phyloP scores from a whole-genome alignment of 345 rosid genomes.

The Pistacia integerrima region DNA sequence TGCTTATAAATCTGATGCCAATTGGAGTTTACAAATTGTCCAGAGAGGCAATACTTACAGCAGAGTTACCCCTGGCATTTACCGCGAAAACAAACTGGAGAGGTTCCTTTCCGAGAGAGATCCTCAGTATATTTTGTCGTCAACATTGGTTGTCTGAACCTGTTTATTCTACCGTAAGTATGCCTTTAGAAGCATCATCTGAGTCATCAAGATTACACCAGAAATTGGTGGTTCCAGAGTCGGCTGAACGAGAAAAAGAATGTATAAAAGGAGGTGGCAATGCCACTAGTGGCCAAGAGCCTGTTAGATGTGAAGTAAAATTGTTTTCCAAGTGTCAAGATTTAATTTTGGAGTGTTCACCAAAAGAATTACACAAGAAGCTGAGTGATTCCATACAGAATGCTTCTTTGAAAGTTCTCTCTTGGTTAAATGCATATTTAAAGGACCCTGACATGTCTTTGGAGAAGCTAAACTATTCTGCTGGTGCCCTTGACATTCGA shows the following conservation, averaged over 20 bases:
- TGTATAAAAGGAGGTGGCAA: slow-evolving; percentile 34
- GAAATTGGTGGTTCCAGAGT: slow-evolving; percentile 49
- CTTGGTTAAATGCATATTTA: slow-evolving; percentile 69
- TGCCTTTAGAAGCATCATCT: slow-evolving; percentile 44
- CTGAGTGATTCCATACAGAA: slow-evolving; percentile 72
- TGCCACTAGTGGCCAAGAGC: slow-evolving; percentile 27
- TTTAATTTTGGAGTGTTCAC: slow-evolving; percentile 66
- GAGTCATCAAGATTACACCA: slow-evolving; percentile 53
- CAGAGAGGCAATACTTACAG: slow-evolving; percentile 65
- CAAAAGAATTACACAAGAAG: slow-evolving; percentile 60
- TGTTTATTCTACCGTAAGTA: slow-evolving; percentile 37
- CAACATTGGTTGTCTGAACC: slow-evolving; percentile 86
- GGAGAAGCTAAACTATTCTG: slow-evolving; percentile 44
- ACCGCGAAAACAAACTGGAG: slow-evolving; percentile 85
- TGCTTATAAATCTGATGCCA: slow-evolving; percentile 69
- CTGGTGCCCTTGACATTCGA: slow-evolving; percentile 39
- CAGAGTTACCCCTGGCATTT: slow-evolving; percentile 66
- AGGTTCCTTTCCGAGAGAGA: slow-evolving; percentile 82
- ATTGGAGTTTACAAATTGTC: slow-evolving; percentile 82
- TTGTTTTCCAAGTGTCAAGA: slow-evolving; percentile 62
- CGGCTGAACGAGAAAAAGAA: slow-evolving; percentile 30
- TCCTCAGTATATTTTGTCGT: slow-evolving; percentile 75
- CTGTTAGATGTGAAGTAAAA: slow-evolving; percentile 60
- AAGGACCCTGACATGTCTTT: slow-evolving; percentile 39
- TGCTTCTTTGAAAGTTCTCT: slow-evolving; percentile 72